A percentile compares a stretch with the other conserved stretches of the same genome.
These are phyloP conservation scores for Fusarium mangiferae DNA, from an alignment of 2,329 filamentous ascomycete genomes.

Conservation along the genomic window DNA sequence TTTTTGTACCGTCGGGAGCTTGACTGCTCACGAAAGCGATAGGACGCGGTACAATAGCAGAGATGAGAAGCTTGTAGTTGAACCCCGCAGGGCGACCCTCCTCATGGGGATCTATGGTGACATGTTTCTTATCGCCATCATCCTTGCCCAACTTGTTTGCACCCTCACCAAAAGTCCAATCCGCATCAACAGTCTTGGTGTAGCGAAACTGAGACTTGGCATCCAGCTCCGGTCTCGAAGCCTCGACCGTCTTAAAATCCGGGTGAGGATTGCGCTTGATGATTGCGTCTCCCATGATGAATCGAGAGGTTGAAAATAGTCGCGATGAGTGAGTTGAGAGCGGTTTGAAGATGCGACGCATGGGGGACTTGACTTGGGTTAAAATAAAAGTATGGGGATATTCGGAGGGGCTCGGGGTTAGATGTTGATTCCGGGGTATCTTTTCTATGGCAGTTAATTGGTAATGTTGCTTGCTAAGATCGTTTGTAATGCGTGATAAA, in stretches of 20 bases:
- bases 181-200: slow-evolving; percentile 71
- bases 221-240: slow-evolving; percentile 71
- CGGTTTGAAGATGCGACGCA: slow-evolving; percentile 10
- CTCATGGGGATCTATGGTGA: slow-evolving; percentile 84
- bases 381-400: slow-evolving; percentile 9
- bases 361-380: background rate
- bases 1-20: slow-evolving; percentile 66
- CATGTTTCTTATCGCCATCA: slow-evolving; percentile 61
- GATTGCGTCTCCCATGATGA: slow-evolving; percentile 47
- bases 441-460: background rate
- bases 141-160: slow-evolving; percentile 62
- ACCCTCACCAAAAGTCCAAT: slow-evolving; percentile 74
- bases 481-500: slow-evolving; percentile 37
- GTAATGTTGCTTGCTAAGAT: slow-evolving; percentile 11
- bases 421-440: slow-evolving; percentile 1
- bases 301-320: slow-evolving; percentile 12
- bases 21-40: slow-evolving; percentile 72
- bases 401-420: slow-evolving; percentile 2
- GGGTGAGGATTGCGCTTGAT: slow-evolving; percentile 68
- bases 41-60: slow-evolving; percentile 82
- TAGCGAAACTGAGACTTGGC: slow-evolving; percentile 58
- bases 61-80: slow-evolving; percentile 96
- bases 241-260: slow-evolving; percentile 80
- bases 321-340: slow-evolving; percentile 5
- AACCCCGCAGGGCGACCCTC: slow-evolving; percentile 71